These are phyloP conservation scores for Croton setiger DNA, from an alignment of 441 rosid genomes.

Conservation along the genomic window DNA sequence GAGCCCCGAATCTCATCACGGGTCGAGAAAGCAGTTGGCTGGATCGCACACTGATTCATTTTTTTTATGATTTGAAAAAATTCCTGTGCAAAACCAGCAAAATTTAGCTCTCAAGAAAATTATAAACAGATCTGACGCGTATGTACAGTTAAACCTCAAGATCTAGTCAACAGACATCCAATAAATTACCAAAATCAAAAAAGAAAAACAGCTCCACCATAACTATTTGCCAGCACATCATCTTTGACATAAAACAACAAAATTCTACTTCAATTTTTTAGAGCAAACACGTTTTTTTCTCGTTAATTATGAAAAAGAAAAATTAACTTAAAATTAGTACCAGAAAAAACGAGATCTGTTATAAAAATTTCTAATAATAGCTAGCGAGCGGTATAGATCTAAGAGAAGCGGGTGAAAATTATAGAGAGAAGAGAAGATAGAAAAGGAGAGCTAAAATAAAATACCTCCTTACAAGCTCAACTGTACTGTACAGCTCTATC, in stretches of 20 bases:
- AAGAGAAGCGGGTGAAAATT: not conserved
- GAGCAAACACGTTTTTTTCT: not conserved
- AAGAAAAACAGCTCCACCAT: not conserved
- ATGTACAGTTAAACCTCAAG: not conserved
- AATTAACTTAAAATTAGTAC: not conserved
- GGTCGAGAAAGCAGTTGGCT: conserved; percentile 45
- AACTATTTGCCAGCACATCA: conserved; percentile 1
- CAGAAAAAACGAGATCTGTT: conserved; percentile 7
- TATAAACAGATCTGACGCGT: conserved; percentile 14
- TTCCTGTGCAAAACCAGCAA: not conserved
- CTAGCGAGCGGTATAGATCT: not conserved
- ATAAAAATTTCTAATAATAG: not conserved
- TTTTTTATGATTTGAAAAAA: conserved; percentile 1
- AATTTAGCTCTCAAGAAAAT: not conserved
- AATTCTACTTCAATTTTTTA: not conserved
- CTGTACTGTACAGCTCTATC: not conserved
- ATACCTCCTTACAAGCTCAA: not conserved
- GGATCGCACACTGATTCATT: conserved; percentile 70
- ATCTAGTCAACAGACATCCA: conserved; percentile 4
- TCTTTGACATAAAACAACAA: not conserved
- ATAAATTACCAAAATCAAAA: not conserved
- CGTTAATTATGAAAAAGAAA: too few relatives aligned
- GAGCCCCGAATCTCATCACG: conserved; percentile 54
- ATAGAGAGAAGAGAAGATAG: too few relatives aligned
- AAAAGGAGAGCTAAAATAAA: not conserved